Base-by-base conservation (phyloP, 176 grass and related monocot species). In the Aegilops longissima region DNA sequence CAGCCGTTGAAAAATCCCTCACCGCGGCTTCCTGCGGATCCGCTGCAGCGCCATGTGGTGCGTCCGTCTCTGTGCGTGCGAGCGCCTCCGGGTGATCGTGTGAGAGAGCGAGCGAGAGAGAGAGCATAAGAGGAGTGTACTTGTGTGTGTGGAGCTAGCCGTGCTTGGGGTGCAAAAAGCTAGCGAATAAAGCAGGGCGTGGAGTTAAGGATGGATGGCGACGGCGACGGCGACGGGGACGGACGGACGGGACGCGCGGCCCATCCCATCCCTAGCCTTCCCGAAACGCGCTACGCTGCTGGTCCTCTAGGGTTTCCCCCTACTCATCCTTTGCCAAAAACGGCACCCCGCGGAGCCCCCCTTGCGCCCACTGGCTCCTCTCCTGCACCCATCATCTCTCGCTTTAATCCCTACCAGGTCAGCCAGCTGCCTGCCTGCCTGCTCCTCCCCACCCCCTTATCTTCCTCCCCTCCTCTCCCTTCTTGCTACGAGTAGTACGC, bases 231-330 rank as follows among this genome's bases (percentile, higher is more conserved):
- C 44, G 44, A 74, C 35, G 35, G 51, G 5, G 36, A 68, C 27
- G 65, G 65, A 67, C 29, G 36, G 25, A 66, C 66, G 66, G 8
- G 66, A 70, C 68, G 17, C 34, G 68, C 73, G 73, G 14, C 73
- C 73, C 73, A 51, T 72, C 69, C 36, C 64, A 24, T 33, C 67
- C 68, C 73, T 76, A 76, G 73, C 82, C 77, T 90, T 87, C 89
- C 89, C 9, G 24, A 83, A 90, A 90, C 80, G 89, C 80, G 80
- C 80, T 79, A 73, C 80, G 65, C 2, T 13, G 84, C 73, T 9
- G 44, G 58, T 21, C 18, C 12, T 69, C 89, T 90, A 90, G 84
- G 89, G 89, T 83, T 90, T 74, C 66, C 56, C 74, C 74, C 80
- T 42, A 36, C 12, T 34, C 2, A 73, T 87, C 73, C 80, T 79